Conservation (phyloP, 805 yeast genomes). For the Kluyveromyces lactis region DNA sequence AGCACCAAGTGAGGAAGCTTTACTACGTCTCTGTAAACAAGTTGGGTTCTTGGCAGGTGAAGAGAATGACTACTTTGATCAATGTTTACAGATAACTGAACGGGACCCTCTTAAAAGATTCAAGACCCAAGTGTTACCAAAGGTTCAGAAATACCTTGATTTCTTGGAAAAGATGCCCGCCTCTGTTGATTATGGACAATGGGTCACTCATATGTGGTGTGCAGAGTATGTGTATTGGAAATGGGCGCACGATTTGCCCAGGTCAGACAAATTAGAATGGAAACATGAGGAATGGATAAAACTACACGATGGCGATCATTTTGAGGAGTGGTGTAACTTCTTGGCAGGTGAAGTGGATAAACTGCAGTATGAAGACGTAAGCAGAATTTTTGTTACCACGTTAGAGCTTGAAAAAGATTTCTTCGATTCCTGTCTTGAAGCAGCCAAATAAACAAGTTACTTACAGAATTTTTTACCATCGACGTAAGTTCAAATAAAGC, state of each 20-base stretch:
- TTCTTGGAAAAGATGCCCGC: conserved; percentile 28
- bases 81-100: conserved; percentile 16
- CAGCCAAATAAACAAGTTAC: background rate
- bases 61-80: conserved; percentile 41
- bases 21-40: conserved; percentile 39
- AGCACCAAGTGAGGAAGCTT: conserved; percentile 33
- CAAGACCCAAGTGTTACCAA: conserved; percentile 18
- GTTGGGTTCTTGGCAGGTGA: conserved; percentile 42
- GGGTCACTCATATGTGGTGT: conserved; percentile 36
- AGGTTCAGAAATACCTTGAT: conserved; percentile 33
- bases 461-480: background rate
- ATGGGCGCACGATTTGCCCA: conserved; percentile 40
- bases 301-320: conserved; percentile 42
- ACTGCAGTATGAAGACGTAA: conserved; percentile 24
- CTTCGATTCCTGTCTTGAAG: conserved; percentile 38
- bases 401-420: conserved; percentile 37
- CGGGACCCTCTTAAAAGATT: conserved; percentile 13
- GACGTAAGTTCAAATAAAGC: background rate
- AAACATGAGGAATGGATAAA: conserved; percentile 45
- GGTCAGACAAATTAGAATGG: conserved; percentile 31
- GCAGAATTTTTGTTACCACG: conserved; percentile 28
- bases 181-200: conserved; percentile 26
- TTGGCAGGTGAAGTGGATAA: conserved; percentile 36
- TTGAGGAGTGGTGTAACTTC: conserved; percentile 41
- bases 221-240: conserved; percentile 45